These are phyloP conservation scores for Metschnikowia anglica DNA, from an alignment of 805 yeast species.

Conservation along the genomic window DNA sequence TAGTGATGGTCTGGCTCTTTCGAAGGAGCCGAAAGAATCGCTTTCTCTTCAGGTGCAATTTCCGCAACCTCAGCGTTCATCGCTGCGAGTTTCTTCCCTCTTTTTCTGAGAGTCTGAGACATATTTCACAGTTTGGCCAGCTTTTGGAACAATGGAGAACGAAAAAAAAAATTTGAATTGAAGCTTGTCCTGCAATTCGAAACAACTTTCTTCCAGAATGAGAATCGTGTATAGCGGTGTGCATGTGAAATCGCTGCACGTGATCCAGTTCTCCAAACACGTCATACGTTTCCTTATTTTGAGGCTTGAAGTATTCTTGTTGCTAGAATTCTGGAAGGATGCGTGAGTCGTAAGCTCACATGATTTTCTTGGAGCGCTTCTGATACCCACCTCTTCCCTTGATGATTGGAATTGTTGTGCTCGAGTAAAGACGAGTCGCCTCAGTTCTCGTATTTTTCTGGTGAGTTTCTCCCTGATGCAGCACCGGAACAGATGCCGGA, in stretches of 20 bases:
- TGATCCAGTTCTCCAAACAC: slow-evolving; percentile 1
- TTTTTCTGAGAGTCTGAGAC: slow-evolving; percentile 31
- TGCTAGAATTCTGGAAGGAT: no score
- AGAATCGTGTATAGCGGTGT: neutral
- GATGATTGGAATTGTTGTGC: slow-evolving; percentile 29
- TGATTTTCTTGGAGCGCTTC: slow-evolving; percentile 39
- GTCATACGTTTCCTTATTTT: no score
- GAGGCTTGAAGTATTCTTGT: no score
- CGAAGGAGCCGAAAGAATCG: neutral
- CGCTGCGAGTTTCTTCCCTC: slow-evolving; percentile 25
- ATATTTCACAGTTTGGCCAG: slow-evolving; percentile 14
- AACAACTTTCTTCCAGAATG: neutral
- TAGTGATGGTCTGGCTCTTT: slow-evolving; percentile 33
- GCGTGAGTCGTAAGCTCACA: no score
- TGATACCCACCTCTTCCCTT: slow-evolving; percentile 48
- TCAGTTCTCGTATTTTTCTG: neutral
- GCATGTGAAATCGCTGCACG: slow-evolving; percentile 5
- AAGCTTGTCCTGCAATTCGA: neutral
- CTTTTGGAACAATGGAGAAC: neutral
- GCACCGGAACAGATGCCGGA: neutral
- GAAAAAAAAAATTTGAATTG: neutral
- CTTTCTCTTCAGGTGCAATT: slow-evolving; percentile 1
- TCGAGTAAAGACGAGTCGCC: slow-evolving; percentile 1
- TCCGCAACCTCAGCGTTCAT: slow-evolving; percentile 10
- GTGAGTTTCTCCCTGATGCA: neutral